These are phyloP conservation scores for Blastobotrys chiropterorum DNA, from an alignment of 805 yeast species.

Conservation along the genomic window DNA sequence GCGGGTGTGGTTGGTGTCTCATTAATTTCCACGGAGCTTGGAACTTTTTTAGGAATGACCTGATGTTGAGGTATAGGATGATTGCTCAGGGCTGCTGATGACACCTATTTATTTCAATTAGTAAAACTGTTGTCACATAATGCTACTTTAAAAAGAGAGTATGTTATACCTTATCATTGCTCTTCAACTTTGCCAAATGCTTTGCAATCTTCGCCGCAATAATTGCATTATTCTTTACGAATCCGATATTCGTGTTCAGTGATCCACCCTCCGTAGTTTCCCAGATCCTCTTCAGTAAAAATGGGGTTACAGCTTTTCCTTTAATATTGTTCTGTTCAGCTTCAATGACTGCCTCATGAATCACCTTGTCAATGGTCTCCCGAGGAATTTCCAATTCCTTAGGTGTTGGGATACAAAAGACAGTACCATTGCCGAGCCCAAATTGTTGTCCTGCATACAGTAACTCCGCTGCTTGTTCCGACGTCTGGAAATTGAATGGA, in stretches of 20 bases:
- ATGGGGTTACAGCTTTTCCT: constrained; percentile 81
- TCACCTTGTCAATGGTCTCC: constrained; percentile 46
- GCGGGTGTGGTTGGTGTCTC: constrained; percentile 3
- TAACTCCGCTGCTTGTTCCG: constrained; percentile 56
- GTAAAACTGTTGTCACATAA: not conserved
- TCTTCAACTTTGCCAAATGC: constrained; percentile 36
- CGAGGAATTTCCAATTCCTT: constrained; percentile 50
- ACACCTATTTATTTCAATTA: not conserved
- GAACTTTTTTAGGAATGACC: not conserved
- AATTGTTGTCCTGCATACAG: constrained; percentile 43
- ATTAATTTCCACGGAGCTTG: constrained; percentile 1
- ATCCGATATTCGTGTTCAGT: constrained; percentile 62
- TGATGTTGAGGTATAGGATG: not conserved
- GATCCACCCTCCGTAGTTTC: constrained; percentile 63
- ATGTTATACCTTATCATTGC: constrained; percentile 23
- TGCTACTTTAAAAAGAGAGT: no score
- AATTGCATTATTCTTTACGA: constrained; percentile 71
- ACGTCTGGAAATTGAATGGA: constrained; percentile 55
- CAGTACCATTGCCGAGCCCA: constrained; percentile 56
- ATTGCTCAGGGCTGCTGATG: not conserved
- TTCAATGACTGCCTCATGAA: constrained; percentile 49
- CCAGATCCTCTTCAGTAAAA: constrained; percentile 58
- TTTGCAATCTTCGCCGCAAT: constrained; percentile 63
- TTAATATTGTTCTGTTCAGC: constrained; percentile 47
- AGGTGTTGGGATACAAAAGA: constrained; percentile 84